Conservation (phyloP, 768 basidiomycete genomes). For the Amanita thiersii region DNA sequence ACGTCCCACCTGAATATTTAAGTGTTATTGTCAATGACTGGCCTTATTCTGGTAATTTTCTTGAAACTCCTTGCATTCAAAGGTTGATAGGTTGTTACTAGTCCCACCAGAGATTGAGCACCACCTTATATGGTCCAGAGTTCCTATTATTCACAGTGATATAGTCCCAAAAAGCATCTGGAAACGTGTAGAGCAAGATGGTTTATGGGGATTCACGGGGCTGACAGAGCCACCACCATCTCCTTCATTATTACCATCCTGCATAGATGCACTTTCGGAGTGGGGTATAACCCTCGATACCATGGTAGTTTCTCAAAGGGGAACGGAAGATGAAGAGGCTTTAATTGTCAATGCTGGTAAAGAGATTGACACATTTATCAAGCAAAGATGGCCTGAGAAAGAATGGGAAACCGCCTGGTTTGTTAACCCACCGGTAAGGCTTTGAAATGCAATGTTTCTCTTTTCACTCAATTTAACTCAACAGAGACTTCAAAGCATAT, state of each 20-base stretch:
- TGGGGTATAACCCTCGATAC: constrained; percentile 64
- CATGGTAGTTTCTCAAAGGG: constrained; percentile 43
- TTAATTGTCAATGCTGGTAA: constrained; percentile 41
- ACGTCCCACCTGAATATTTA: constrained; percentile 49
- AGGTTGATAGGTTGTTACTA: constrained; percentile 11
- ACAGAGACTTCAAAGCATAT: constrained; percentile 77
- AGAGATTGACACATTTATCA: constrained; percentile 59
- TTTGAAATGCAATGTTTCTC: background rate
- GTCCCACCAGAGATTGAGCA: constrained; percentile 73
- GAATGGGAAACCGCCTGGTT: constrained; percentile 94
- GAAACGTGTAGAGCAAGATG: constrained; percentile 61
- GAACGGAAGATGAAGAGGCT: constrained; percentile 43
- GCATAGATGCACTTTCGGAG: constrained; percentile 55
- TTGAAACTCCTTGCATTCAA: background rate
- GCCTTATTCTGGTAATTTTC: constrained; percentile 69
- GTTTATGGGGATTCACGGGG: constrained; percentile 80
- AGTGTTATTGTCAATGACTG: constrained; percentile 80
- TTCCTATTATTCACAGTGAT: constrained; percentile 60
- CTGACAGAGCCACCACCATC: constrained; percentile 43
- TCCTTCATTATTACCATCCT: constrained; percentile 49
- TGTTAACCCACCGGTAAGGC: constrained; percentile 75
- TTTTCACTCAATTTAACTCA: constrained; percentile 7
- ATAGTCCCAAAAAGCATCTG: constrained; percentile 44
- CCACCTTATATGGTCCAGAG: constrained; percentile 66
- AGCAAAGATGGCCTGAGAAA: constrained; percentile 54